These are phyloP conservation scores for Parachaetomium inaequale DNA, from an alignment of 495 filamentous ascomycete genomes.

Conservation along the genomic window DNA sequence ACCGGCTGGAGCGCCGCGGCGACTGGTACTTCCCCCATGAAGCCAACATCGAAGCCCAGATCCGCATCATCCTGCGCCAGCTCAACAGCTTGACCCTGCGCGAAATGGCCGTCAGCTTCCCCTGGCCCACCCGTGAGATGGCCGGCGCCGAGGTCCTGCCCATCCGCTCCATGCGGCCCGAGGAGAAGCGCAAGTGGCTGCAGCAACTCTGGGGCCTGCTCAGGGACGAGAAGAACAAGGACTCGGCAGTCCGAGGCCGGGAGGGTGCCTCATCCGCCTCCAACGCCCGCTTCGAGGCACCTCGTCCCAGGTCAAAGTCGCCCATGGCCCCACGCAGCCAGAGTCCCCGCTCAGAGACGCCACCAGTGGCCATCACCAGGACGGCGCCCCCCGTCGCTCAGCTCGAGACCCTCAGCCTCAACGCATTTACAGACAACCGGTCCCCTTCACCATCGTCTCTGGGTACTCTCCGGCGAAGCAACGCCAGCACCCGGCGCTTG, in stretches of 20 bases:
- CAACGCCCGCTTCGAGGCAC: conserved; percentile 26
- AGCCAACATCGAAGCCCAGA: conserved; percentile 35
- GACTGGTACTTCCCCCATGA: conserved; percentile 34
- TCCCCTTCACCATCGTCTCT: neutral
- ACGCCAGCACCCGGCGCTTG: conserved; percentile 13
- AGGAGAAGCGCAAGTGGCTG: conserved; percentile 36
- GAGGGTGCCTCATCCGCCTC: neutral
- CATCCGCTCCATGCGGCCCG: conserved; percentile 33
- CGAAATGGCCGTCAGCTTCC: conserved; percentile 37
- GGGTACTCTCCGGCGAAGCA: conserved; percentile 21
- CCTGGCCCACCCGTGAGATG: conserved; percentile 38
- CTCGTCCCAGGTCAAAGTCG: conserved; percentile 21
- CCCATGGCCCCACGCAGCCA: conserved; percentile 5
- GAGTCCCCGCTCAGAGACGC: neutral
- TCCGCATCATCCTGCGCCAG: conserved; percentile 38
- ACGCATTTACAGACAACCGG: neutral
- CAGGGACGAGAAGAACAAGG: conserved; percentile 24
- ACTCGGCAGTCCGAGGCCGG: conserved; percentile 2
- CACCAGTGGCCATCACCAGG: neutral
- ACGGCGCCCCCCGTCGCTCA: neutral
- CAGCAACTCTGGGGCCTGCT: conserved; percentile 30
- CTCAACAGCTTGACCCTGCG: conserved; percentile 29
- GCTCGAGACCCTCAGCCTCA: conserved; percentile 4
- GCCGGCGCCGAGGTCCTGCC: conserved; percentile 36
- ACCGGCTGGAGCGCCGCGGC: conserved; percentile 28